Percentiles rank a stretch among this genome's conserved stretches.
These are phyloP conservation scores for Bryoerythrophyllum caledonicum DNA, from an alignment of 225 moss, liverwort and hornwort species.

Conservation along the genomic window DNA sequence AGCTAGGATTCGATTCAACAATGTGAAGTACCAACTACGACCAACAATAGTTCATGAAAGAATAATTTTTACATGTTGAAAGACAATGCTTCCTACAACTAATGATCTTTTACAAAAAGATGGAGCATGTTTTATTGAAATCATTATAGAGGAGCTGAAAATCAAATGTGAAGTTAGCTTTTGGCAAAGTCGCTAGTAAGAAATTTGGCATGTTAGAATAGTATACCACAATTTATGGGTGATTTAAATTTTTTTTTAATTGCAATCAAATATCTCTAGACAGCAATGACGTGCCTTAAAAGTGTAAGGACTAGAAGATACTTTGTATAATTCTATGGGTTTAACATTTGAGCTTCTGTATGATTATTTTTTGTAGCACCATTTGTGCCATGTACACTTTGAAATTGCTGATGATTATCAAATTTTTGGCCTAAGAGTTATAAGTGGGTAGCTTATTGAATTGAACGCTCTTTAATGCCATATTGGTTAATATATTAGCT, in stretches of 20 bases:
- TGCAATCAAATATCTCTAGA: not conserved
- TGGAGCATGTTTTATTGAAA: not conserved
- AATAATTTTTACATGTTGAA: not conserved
- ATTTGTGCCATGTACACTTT: slow-evolving; percentile 6
- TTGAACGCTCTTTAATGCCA: not conserved
- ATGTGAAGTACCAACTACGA: not conserved
- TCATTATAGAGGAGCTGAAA: not conserved
- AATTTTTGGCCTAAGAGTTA: not conserved
- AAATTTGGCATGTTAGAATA: not conserved
- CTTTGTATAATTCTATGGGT: not conserved
- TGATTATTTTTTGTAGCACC: slow-evolving; percentile 2
- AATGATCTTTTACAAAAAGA: not conserved
- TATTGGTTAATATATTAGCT: no score
- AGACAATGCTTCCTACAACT: slow-evolving; percentile 5
- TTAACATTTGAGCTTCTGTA: slow-evolving; percentile 8
- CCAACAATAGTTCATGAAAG: not conserved
- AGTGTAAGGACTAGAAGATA: not conserved
- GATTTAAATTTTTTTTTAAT: not conserved
- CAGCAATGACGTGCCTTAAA: not conserved
- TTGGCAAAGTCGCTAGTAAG: slow-evolving; percentile 5
- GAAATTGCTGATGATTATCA: not conserved
- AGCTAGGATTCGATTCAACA: slow-evolving; percentile 26
- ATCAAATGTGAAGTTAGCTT: slow-evolving; percentile 7
- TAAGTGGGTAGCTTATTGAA: not conserved
- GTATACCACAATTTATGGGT: not conserved